These are phyloP conservation scores for Cladophialophora exuberans DNA, from an alignment of 2,329 filamentous ascomycete species.

Conservation along the genomic window DNA sequence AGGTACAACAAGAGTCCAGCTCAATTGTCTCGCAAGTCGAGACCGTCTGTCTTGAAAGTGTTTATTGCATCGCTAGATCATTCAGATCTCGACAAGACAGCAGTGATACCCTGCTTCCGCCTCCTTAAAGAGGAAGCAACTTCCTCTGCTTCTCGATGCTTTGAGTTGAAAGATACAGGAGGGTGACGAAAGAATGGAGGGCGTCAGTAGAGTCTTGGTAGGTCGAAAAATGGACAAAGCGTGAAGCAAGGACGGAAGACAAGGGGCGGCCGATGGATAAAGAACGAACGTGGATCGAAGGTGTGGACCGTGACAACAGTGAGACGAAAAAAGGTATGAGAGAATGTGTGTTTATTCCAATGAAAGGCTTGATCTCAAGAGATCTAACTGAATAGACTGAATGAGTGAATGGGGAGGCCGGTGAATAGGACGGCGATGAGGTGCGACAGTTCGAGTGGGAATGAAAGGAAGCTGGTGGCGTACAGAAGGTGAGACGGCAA, in stretches of 20 bases:
- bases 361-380: slow-evolving; percentile 25
- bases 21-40: slow-evolving; percentile 25
- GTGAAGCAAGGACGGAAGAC: slow-evolving; percentile 15
- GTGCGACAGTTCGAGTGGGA: slow-evolving; percentile 5
- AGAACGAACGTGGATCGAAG: slow-evolving; percentile 12
- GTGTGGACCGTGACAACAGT: slow-evolving; percentile 23
- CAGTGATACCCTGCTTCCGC: neutral
- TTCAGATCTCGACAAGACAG: neutral
- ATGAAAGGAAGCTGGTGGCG: neutral
- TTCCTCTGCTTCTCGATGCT: neutral
- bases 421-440: slow-evolving; percentile 15
- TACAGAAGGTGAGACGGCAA: neutral
- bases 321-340: slow-evolving; percentile 15
- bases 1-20: slow-evolving; percentile 33
- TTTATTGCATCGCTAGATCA: slow-evolving; percentile 27
- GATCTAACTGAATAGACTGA: slow-evolving; percentile 16
- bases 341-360: slow-evolving; percentile 13
- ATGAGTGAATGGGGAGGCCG: slow-evolving; percentile 13
- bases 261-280: slow-evolving; percentile 19
- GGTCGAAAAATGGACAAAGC: slow-evolving; percentile 19
- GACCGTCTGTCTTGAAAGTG: slow-evolving; percentile 9
- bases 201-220: neutral
- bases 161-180: neutral
- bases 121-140: neutral
- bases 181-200: neutral